Conservation (phyloP, 2,329 filamentous ascomycete genomes). For the Calonectria pseudoreteaudii region DNA sequence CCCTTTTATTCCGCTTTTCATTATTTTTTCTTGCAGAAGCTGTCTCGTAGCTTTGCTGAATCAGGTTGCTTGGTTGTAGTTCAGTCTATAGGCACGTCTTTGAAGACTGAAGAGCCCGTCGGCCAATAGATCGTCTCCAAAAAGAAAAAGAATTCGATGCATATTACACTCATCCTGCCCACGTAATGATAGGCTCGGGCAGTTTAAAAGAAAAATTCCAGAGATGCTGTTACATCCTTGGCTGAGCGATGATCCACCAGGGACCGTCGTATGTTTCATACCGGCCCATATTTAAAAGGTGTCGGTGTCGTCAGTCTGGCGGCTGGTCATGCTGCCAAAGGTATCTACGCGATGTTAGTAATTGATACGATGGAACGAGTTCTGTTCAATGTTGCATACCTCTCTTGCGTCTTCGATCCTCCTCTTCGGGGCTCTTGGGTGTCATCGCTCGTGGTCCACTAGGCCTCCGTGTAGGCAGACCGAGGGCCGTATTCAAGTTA, state of each 20-base stretch:
- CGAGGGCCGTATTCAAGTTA: constrained; percentile 66
- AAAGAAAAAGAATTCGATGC: constrained; percentile 23
- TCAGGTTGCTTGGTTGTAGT: constrained; percentile 11
- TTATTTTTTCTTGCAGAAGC: constrained; percentile 31
- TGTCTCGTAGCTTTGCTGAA: constrained; percentile 21
- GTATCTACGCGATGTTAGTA: constrained; percentile 44
- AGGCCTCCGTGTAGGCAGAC: constrained; percentile 64
- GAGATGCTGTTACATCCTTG: constrained; percentile 17
- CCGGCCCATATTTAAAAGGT: constrained; percentile 46
- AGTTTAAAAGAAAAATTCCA: constrained; percentile 20
- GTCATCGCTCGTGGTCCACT: constrained; percentile 73
- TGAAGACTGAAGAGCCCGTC: constrained; percentile 27
- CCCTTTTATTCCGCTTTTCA: constrained; percentile 23
- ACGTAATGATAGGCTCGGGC: neutral
- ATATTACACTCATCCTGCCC: constrained; percentile 19
- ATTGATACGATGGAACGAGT: neutral
- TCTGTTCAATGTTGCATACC: constrained; percentile 53
- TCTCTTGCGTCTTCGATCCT: constrained; percentile 67
- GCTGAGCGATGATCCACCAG: constrained; percentile 10
- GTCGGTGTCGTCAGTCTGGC: constrained; percentile 52
- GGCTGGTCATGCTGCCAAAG: constrained; percentile 49
- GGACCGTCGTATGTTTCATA: constrained; percentile 11
- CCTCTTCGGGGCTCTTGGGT: constrained; percentile 63
- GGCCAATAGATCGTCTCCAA: constrained; percentile 21
- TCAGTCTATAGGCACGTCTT: constrained; percentile 35